Base-by-base conservation (phyloP, 768 basidiomycete species). In the Amylocystis lapponica region DNA sequence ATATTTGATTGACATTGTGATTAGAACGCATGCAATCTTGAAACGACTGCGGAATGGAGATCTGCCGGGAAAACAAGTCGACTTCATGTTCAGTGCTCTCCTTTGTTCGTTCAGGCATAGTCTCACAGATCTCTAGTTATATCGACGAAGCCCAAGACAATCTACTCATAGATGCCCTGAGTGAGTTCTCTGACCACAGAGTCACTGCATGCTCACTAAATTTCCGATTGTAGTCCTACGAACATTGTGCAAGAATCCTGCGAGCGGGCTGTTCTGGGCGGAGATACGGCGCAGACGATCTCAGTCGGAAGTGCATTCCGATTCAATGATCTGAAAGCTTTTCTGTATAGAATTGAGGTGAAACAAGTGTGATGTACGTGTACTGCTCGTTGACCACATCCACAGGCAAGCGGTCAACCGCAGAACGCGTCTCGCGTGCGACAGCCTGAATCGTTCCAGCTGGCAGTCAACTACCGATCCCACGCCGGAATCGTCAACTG, bases 241-340 rank as follows among this genome's bases (percentile, higher is more conserved):
- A 16, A 17, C 23, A 6, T 5, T 38, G 5, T 45, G 43, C 21
- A 45, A 17, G 30, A 45, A 45, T n/a, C 36, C 43, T 3, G 43
- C 36, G 6, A 20, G 31, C 3, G 43, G 43, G 8, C 36, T 45
- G 14, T 45, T 45, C 21, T 45, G 43, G 43, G 43, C 36, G 86
- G 86, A 0, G 86, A 88, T 54, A 86, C 86, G 0, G 83, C 86
- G 0, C 86, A 88, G 49, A 83, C 85, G 0, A 87, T 88, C 29
- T 78, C 82, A 0, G 72, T 75, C 1, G 86, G 85, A 2, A 83
- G 81, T 48, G 72, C 81, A 0, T 88, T 88, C 51, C 65, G 78
- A 9, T 88, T 88, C 55, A 66, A 81, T 41, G 82, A 86, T 33
- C 55, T 88, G 39, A 86, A 79, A 55, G 75, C 85, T 1, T 84